These are phyloP conservation scores for Gastrolobium villosum DNA, from an alignment of 306 rosid genomes.

Conservation along the genomic window DNA sequence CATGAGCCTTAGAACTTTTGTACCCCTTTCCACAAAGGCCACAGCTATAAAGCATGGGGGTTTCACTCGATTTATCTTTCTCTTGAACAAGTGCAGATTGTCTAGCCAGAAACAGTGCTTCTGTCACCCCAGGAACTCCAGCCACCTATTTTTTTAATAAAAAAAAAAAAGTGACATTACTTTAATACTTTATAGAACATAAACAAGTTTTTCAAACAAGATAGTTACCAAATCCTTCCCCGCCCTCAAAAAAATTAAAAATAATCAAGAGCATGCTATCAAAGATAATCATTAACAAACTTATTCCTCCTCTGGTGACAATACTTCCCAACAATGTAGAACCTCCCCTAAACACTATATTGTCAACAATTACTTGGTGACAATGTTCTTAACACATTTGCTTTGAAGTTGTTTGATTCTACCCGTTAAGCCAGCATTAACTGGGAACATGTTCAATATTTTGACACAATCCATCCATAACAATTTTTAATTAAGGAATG, in stretches of 20 bases:
- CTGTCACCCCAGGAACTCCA: slow-evolving; percentile 97
- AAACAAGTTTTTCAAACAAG: slow-evolving; percentile 25
- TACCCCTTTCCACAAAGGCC: slow-evolving; percentile 91
- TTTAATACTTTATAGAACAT: background rate
- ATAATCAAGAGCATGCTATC: background rate
- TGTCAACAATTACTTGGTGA: slow-evolving; percentile 16
- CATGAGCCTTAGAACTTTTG: slow-evolving; percentile 88
- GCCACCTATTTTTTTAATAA: slow-evolving; percentile 67
- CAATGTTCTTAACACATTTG: slow-evolving; percentile 2
- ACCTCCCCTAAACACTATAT: background rate
- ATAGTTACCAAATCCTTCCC: slow-evolving; percentile 8
- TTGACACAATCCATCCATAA: background rate
- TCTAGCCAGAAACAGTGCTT: slow-evolving; percentile 78
- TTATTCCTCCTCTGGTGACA: background rate
- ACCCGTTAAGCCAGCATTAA: background rate
- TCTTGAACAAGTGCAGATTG: slow-evolving; percentile 80
- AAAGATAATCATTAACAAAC: background rate
- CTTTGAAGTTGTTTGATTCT: background rate
- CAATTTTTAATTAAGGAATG: background rate
- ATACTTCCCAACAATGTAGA: background rate
- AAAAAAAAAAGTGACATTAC: background rate
- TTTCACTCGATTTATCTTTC: slow-evolving; percentile 67
- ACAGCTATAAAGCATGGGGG: slow-evolving; percentile 91
- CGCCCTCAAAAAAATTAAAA: background rate
- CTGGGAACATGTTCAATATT: background rate